phyloP scores from a whole-genome alignment of 176 grass and related monocot species.

The Oryza longistaminata region DNA sequence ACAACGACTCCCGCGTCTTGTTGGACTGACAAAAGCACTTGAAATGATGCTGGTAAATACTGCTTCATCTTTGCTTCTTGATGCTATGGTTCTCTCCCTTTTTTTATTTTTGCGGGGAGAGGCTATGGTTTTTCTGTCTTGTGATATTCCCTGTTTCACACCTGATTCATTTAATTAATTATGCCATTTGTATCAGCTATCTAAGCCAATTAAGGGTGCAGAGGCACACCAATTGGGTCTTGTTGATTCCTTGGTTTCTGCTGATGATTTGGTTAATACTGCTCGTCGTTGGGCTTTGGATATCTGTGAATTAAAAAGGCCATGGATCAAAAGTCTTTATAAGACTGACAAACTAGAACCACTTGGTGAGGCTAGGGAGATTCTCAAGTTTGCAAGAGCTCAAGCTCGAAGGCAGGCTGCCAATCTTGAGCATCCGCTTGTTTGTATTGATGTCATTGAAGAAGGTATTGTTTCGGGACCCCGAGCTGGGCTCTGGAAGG shows the following conservation, averaged over 20 bases:
- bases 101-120: neutral
- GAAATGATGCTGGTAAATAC: constrained; percentile 90
- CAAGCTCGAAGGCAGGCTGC: constrained; percentile 81
- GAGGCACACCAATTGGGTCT: constrained; percentile 75
- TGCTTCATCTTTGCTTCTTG: neutral
- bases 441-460: constrained; percentile 94
- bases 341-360: constrained; percentile 84
- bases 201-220: constrained; percentile 75
- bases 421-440: constrained; percentile 68
- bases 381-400: constrained; percentile 86
- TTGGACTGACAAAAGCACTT: constrained; percentile 84
- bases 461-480: constrained; percentile 85
- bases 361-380: constrained; percentile 83
- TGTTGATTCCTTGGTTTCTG: constrained; percentile 79
- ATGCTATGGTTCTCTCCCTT: neutral
- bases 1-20: constrained; percentile 88
- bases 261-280: constrained; percentile 73
- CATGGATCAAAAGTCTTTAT: constrained; percentile 91
- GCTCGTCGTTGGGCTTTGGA: constrained; percentile 81
- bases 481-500: constrained; percentile 84
- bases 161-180: neutral
- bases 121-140: constrained; percentile 16
- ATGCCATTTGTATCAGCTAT: constrained; percentile 53
- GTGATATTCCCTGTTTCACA: neutral
- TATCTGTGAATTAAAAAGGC: constrained; percentile 66